Evolutionary conservation across 2,329 filamentous ascomycete genomes (phyloP).

Genomic region (Elsinoe ampelina): DNA sequence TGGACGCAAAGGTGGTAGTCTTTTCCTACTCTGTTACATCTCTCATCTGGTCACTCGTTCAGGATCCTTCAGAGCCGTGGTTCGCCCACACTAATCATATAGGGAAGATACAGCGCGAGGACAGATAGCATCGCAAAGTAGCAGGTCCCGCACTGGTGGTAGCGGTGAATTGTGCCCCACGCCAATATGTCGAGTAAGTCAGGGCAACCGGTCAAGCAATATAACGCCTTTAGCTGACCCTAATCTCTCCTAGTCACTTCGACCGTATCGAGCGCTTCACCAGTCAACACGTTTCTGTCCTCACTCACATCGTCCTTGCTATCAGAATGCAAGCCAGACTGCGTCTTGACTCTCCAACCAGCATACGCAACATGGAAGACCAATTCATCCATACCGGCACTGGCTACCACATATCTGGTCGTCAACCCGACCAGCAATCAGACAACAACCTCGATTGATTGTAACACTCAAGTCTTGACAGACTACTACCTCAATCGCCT

Average conservation of each 20-base stretch:
- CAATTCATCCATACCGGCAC: neutral
- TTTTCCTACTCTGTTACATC: neutral
- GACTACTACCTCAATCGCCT: conserved; percentile 1
- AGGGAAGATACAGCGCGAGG: neutral
- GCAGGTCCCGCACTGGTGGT: neutral
- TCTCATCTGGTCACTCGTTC: neutral
- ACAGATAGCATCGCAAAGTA: neutral
- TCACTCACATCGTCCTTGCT: conserved; percentile 4
- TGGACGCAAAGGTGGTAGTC: neutral
- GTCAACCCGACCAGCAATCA: conserved; percentile 1
- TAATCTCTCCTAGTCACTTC: neutral
- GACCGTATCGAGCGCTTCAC: neutral
- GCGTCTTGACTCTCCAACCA: neutral
- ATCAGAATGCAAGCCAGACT: neutral
- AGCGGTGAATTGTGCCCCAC: neutral
- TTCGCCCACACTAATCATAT: neutral
- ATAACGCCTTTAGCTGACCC: no score
- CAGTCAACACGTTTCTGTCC: conserved; percentile 1
- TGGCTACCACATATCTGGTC: neutral
- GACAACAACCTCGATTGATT: neutral
- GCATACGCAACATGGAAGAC: conserved; percentile 4
- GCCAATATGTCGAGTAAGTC: neutral
- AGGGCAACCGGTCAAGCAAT: neutral
- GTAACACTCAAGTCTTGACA: conserved; percentile 4
- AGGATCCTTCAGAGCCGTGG: neutral